Evolutionary conservation across 164 flowering plant species (phyloP), one percentile per base, ranked within the genome.

Genomic region (Saururus chinensis): DNA sequence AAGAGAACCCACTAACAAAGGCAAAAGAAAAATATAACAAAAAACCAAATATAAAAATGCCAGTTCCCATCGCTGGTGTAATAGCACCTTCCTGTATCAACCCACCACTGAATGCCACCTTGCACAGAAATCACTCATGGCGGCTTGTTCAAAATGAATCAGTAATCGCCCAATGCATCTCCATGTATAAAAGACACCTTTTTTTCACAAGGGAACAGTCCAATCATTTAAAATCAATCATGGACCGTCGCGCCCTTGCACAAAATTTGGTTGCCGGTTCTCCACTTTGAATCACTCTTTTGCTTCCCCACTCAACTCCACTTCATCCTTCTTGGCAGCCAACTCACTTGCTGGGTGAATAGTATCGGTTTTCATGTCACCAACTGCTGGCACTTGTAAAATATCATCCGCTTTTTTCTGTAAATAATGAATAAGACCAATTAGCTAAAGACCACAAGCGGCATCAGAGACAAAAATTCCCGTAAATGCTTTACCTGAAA

Each of bases 401-500:
- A 7, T 30, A 25, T 53, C 63, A 52, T 9, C 63, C 4, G n/a
- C 9, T 40, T 60, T 60, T 60, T 17, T 49, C 69, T 60, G 60
- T 8, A n/a, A 64, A 56, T 21, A 56, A 52, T 1, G 20, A 7
- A n/a, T 7, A 24, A 23, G 6, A 24, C 4, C 0, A 21, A 54
- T 54, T 54, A 12, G 58, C 25, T 0, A 23, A 55, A 55, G 9
- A 9, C 19, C 4, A 17, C 19, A 4, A 20, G 30, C 19, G 35
- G 21, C 52, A 60, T 25, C 45, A 61, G 17, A 14, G 16, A 17
- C 4, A 22, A 21, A 24, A 12, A 24, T 23, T 23, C 23, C 21
- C 35, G 35, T 10, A 1, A 48, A 23, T 20, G 42, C 20, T 40
- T 19, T 52, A 83, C 85, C 88, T 80, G 78, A 19, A 69, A n/a